Evolutionary conservation across 495 filamentous ascomycete species (phyloP).

Genomic region (Neurospora sp.): DNA sequence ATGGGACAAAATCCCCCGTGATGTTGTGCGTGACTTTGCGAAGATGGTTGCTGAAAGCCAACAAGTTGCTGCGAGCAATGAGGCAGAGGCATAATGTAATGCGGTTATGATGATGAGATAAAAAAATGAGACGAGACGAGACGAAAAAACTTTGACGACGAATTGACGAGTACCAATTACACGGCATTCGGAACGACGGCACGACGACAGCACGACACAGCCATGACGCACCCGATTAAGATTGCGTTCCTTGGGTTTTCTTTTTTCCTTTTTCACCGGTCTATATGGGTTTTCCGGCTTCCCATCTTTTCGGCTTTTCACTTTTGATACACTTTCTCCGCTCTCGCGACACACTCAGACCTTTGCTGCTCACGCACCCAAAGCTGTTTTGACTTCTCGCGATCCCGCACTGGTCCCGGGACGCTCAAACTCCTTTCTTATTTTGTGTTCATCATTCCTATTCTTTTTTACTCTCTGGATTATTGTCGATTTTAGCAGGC

Average conservation of each 20-base stretch:
- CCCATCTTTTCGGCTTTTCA: conserved; percentile 4
- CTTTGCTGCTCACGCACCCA: conserved; percentile 26
- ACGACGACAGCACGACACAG: neutral
- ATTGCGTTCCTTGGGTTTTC: conserved; percentile 13
- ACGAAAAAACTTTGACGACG: neutral
- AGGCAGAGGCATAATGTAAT: conserved; percentile 26
- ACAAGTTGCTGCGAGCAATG: conserved; percentile 22
- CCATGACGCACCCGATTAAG: neutral
- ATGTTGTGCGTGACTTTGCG: conserved; percentile 87
- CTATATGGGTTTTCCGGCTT: conserved; percentile 6
- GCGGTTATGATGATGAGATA: conserved; percentile 2
- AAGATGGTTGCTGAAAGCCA: conserved; percentile 65
- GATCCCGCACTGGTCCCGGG: conserved; percentile 11
- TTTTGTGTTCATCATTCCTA: conserved; percentile 10
- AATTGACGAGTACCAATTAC: neutral
- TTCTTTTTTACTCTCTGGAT: conserved; percentile 6
- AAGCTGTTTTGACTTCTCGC: conserved; percentile 20
- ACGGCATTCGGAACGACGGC: neutral
- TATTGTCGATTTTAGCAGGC: conserved; percentile 18
- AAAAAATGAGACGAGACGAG: neutral
- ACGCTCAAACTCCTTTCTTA: conserved; percentile 9
- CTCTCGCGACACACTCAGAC: conserved; percentile 28
- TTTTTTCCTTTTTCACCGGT: conserved; percentile 15
- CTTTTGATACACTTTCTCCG: conserved; percentile 22
- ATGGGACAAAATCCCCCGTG: conserved; percentile 85